A percentile compares a stretch with the other conserved stretches of the same genome.
Evolutionary conservation across 2,329 filamentous ascomycete genomes (phyloP).

Genomic region (Lithohypha guttulata): DNA sequence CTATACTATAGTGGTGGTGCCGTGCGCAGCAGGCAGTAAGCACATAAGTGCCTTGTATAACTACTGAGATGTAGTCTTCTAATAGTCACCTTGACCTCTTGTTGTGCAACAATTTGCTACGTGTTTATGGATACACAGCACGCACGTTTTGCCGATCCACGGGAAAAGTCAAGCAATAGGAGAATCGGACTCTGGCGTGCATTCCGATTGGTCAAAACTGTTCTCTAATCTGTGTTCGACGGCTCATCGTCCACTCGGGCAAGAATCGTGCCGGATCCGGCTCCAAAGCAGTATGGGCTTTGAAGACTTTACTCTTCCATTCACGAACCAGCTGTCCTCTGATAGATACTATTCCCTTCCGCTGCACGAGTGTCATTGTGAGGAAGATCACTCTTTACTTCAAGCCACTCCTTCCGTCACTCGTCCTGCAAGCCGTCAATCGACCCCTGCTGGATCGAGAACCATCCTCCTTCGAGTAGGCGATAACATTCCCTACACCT

Average conservation of each 20-base stretch:
- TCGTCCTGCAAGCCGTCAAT: not conserved
- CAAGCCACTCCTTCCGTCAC: not conserved
- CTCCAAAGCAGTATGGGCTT: not conserved
- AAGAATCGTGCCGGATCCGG: not conserved
- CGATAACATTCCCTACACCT: slow-evolving; percentile 2
- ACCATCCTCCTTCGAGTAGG: not conserved
- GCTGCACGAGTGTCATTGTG: not conserved
- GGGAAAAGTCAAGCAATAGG: slow-evolving; percentile 1
- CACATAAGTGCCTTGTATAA: too few species aligned
- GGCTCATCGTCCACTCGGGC: slow-evolving; percentile 1
- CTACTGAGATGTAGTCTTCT: too few species aligned
- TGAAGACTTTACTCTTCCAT: not conserved
- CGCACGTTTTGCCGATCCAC: slow-evolving; percentile 1
- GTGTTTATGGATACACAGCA: too few species aligned
- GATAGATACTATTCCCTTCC: slow-evolving; percentile 8
- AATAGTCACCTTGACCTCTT: too few species aligned
- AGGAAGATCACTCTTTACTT: slow-evolving; percentile 5
- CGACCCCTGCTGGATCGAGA: slow-evolving; percentile 2
- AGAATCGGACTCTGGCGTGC: not conserved
- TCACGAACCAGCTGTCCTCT: not conserved
- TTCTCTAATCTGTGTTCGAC: too few species aligned
- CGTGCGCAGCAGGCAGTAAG: too few species aligned
- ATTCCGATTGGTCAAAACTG: too few species aligned
- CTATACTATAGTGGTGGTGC: too few species aligned
- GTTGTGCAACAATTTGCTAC: too few species aligned